A percentile compares a stretch with the other conserved stretches of the same genome.
phyloP scores from a whole-genome alignment of 768 basidiomycete genomes.

The Lactarius vividus region DNA sequence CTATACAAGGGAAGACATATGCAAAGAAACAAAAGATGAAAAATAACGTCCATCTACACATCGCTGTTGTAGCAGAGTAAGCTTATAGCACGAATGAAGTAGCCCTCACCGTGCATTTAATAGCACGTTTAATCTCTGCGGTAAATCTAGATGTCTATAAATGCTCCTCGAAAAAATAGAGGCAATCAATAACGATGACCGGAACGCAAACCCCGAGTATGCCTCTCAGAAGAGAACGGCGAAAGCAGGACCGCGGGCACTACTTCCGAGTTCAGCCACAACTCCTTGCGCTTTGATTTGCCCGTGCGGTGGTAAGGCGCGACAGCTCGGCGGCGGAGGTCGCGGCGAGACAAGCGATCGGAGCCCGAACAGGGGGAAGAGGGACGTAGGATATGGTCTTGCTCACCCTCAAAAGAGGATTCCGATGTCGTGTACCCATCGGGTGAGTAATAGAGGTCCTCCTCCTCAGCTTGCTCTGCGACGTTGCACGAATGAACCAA shows the following conservation, averaged over 20 bases:
- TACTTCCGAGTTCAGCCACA: constrained; percentile 5
- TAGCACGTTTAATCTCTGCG: background rate
- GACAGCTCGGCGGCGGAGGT: background rate
- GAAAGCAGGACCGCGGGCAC: constrained; percentile 2
- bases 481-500: constrained; percentile 7
- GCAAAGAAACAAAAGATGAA: background rate
- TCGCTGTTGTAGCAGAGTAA: constrained; percentile 5
- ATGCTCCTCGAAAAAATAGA: background rate
- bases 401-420: constrained; percentile 11
- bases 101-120: background rate
- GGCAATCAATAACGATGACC: background rate
- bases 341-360: constrained; percentile 12
- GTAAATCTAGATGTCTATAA: constrained; percentile 4
- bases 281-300: constrained; percentile 14
- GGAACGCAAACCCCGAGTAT: background rate
- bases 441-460: background rate
- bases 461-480: background rate
- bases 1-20: background rate
- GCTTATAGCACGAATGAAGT: background rate
- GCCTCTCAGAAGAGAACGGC: background rate
- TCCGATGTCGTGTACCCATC: constrained; percentile 14
- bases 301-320: constrained; percentile 9
- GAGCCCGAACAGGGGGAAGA: background rate
- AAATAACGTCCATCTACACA: constrained; percentile 4
- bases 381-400: background rate